Base-by-base conservation (phyloP, 2,329 filamentous ascomycete species). In the Neofusicoccum ribis region DNA sequence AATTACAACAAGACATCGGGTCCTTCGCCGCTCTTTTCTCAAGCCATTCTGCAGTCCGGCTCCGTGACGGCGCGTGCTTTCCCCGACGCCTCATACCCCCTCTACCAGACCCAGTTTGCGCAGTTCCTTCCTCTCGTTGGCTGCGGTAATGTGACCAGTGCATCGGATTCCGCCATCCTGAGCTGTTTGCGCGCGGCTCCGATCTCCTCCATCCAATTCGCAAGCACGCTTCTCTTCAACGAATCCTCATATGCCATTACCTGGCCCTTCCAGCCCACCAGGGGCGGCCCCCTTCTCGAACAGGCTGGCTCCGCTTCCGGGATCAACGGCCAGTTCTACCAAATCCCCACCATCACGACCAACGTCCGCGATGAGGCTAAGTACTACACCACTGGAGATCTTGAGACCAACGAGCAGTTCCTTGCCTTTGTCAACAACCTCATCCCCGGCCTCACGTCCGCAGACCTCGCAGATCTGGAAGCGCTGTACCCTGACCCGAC, bases 211-310 rank as follows among this genome's bases (percentile, higher is more conserved):
- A 79, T 84, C 43, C 76, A 77, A 65, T 72, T 73, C 64, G 76
- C 79, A 17, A 81, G 79, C 41, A 73, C 74, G 0, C 74, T 75
- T 20, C 63, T 82, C 2, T 82, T 77, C 64, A 69, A 74, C 2
- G 74, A 77, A 0, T 78, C 78, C 3, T 70, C 78, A 4, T 75
- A 76, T 15, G 76, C 75, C 43, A 71, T 81, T 31, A 83, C 80
- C 0, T 84, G 82, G 82, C 81, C 82, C 0, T 84, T 81, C 71
- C 82, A 84, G 59, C 82, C 82, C 0, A 78, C 79, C 0, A 79
- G 81, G 0, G 80, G 80, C 0, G 82, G 81, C 0, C 79, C 79
- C 0, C 65, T 83, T 0, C 73, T 84, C 3, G 81, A 84, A 68
- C 83, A 82, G 63, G 74, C 78, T 5, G 82, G 82, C 17, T 83